A percentile compares a stretch with the other conserved stretches of the same genome.
phyloP scores from a whole-genome alignment of 352 stramenopile genomes.

The Phytophthora brassicae region DNA sequence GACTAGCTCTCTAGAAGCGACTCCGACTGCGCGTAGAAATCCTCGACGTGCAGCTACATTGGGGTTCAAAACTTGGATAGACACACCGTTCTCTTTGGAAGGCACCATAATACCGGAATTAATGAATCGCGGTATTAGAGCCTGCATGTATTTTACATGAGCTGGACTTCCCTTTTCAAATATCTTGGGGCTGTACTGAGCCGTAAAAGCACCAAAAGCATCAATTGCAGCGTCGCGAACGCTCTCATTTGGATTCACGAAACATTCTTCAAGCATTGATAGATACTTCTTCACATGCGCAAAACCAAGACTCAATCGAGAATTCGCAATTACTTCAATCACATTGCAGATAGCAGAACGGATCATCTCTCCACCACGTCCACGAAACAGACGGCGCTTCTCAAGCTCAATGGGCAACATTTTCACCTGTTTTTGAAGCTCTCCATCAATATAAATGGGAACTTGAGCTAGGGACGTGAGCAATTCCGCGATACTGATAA shows the following conservation, averaged over 20 bases:
- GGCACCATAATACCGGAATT: constrained; percentile 43
- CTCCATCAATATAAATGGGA: constrained; percentile 66
- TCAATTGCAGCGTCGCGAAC: constrained; percentile 90
- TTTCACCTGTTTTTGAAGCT: constrained; percentile 73
- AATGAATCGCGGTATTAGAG: constrained; percentile 65
- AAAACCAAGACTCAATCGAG: constrained; percentile 55
- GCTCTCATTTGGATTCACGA: constrained; percentile 93
- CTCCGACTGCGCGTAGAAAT: constrained; percentile 54
- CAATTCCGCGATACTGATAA: constrained; percentile 91
- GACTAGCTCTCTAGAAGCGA: constrained; percentile 55
- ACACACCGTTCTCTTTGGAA: constrained; percentile 26
- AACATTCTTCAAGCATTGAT: constrained; percentile 85
- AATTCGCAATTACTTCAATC: constrained; percentile 89
- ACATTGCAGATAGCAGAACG: constrained; percentile 92
- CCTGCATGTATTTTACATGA: constrained; percentile 51
- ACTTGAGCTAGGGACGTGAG: constrained; percentile 46
- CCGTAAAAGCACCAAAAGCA: constrained; percentile 85
- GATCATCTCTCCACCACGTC: constrained; percentile 96
- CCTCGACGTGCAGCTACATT: constrained; percentile 63
- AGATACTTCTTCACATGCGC: constrained; percentile 81
- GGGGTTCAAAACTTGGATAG: constrained; percentile 43
- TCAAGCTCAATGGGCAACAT: constrained; percentile 89
- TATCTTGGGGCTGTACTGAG: constrained; percentile 86
- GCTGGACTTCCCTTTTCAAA: constrained; percentile 45
- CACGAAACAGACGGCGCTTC: constrained; percentile 94